Conservation (phyloP, 208 protist species). For the Trypanosomatidae sp. region DNA sequence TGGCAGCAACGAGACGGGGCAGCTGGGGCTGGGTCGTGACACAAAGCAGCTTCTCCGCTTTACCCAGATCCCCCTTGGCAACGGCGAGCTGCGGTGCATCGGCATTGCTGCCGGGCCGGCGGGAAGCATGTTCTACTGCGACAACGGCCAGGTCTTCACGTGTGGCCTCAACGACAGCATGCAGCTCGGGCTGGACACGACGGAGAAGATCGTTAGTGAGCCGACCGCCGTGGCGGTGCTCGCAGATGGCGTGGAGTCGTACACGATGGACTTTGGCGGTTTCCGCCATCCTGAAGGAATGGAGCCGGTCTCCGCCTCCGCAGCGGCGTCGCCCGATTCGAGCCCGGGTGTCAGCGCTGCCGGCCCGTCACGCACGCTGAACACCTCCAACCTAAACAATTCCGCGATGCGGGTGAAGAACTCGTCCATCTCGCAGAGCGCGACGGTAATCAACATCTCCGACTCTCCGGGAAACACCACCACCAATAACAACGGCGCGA, state of each 20-base stretch:
- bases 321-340: too few species aligned
- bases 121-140: constrained; percentile 86
- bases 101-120: constrained; percentile 78
- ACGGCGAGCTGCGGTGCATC: constrained; percentile 50
- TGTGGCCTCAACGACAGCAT: constrained; percentile 82
- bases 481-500: constrained; percentile 1
- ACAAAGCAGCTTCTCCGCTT: constrained; percentile 48
- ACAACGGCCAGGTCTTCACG: constrained; percentile 70
- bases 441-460: constrained; percentile 17
- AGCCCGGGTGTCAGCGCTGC: too few species aligned
- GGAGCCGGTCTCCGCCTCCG: too few species aligned
- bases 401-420: constrained; percentile 41
- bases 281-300: constrained; percentile 38
- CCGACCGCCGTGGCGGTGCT: constrained; percentile 50
- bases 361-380: too few species aligned
- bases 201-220: constrained; percentile 47
- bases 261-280: constrained; percentile 84
- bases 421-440: constrained; percentile 31
- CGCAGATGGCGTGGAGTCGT: constrained; percentile 67
- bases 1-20: constrained; percentile 82
- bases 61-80: constrained; percentile 62
- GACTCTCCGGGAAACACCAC: constrained; percentile 4
- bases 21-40: constrained; percentile 71
- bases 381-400: not conserved
- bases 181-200: constrained; percentile 80